Base-by-base conservation (phyloP, 345 rosid genomes). In the Geranium brycei region DNA sequence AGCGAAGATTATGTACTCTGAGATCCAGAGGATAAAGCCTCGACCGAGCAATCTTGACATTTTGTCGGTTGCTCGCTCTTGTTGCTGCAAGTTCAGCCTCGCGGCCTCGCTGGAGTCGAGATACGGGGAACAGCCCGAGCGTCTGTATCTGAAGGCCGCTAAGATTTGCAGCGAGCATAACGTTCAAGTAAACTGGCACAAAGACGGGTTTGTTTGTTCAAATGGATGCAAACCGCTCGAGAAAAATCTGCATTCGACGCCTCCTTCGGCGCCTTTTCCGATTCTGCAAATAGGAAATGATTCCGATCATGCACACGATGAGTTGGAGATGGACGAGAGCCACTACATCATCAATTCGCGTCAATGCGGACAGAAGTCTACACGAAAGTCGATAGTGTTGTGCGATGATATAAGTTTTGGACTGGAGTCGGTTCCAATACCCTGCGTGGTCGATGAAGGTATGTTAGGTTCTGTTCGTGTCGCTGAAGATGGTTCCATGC, bases 91-190 rank as follows among this genome's bases (percentile, higher is more conserved):
- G 78, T 66, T 81, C 70, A 85, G 87, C 73, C 88, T 95, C 60
- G 82, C 79, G 74, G 82, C 84, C 62, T 83, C 86, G 11, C 72
- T 91, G 51, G 97, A 95, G 78, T 85, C 75, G 62, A 84, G 73
- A 62, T 91, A 76, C 32, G 99, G 96, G 60, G 71, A 75, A 38
- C 75, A 91, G 69, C 92, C 97, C 7, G 93, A 91, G 66, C 64
- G 83, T 31, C 60, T 85, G 62, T 87, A 85, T 78, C 84, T 91
- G 67, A 95, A 83, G 84, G 99, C 95, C 16, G 99, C 96, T 70
- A 95, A 79, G 69, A 87, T 95, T 41, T 91, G 95, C 66, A 88
- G 99, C 66, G 99, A 95, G 79, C 81, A 85, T 60, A 85, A 88
- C 68, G 77, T 95, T 68, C 85, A 71, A 64, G 84, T 88, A 17